Conservation (phyloP, 306 rosid species). For the Pterocarpus santalinus region DNA sequence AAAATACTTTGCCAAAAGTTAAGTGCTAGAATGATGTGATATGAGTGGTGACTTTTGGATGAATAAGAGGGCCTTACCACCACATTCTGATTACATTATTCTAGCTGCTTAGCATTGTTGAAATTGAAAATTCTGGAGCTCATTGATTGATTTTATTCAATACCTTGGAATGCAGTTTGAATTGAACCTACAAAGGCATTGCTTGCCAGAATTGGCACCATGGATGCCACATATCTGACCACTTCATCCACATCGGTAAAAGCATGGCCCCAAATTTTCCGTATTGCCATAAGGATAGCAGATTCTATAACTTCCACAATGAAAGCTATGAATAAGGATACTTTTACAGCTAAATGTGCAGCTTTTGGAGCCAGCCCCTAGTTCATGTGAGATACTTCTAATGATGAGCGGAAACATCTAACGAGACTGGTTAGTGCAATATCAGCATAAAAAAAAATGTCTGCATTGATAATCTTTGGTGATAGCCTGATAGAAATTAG, state of each 20-base stretch:
- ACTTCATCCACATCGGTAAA: slow-evolving; percentile 73
- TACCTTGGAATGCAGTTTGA: slow-evolving; percentile 59
- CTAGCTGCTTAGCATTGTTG: too few species aligned
- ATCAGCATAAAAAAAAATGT: background rate
- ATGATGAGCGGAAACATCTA: slow-evolving; percentile 46
- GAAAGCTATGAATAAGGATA: slow-evolving; percentile 59
- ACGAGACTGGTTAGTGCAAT: slow-evolving; percentile 2
- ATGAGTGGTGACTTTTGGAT: too few species aligned
- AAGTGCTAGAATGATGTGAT: too few species aligned
- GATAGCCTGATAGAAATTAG: too few species aligned
- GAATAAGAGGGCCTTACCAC: too few species aligned
- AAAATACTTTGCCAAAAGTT: too few species aligned
- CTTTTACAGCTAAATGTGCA: slow-evolving; percentile 69
- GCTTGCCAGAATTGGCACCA: slow-evolving; percentile 65
- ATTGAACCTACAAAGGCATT: slow-evolving; percentile 46
- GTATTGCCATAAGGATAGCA: slow-evolving; percentile 51
- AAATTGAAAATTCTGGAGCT: background rate
- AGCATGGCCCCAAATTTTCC: slow-evolving; percentile 77
- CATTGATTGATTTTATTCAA: slow-evolving; percentile 17
- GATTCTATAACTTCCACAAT: slow-evolving; percentile 54
- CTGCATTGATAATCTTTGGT: background rate
- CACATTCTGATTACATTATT: too few species aligned
- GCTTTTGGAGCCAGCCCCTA: slow-evolving; percentile 77
- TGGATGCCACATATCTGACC: slow-evolving; percentile 56
- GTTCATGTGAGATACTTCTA: slow-evolving; percentile 80